Evolutionary conservation across 345 rosid genomes (phyloP).

Genomic region (Euphorbia lathyris): DNA sequence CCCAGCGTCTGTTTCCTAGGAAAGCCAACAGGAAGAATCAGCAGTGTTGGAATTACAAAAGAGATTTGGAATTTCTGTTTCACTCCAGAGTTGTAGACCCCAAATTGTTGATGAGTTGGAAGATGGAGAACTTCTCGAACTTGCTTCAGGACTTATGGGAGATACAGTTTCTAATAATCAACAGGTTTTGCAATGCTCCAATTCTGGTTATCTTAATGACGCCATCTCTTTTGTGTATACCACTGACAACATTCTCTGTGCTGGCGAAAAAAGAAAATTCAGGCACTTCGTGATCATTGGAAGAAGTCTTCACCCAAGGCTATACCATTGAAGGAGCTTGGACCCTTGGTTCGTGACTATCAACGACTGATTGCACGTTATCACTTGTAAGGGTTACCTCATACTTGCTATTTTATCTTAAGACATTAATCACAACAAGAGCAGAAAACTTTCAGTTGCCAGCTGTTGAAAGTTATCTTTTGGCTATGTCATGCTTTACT

Average conservation of each 20-base stretch:
- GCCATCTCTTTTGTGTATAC: slow-evolving; percentile 5
- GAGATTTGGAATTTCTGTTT: slow-evolving; percentile 54
- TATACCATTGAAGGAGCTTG: slow-evolving; percentile 66
- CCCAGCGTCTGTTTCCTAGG: slow-evolving; percentile 39
- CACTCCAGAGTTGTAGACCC: slow-evolving; percentile 34
- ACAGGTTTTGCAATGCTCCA: slow-evolving; percentile 40
- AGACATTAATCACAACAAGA: background rate
- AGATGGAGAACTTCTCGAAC: slow-evolving; percentile 70
- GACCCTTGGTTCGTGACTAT: slow-evolving; percentile 85
- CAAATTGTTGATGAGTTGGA: slow-evolving; percentile 62
- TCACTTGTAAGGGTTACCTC: slow-evolving; percentile 48
- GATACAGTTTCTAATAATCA: slow-evolving; percentile 38
- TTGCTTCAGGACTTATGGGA: slow-evolving; percentile 53
- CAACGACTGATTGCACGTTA: slow-evolving; percentile 58
- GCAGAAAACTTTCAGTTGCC: background rate
- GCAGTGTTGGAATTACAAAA: slow-evolving; percentile 58
- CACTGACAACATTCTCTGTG: slow-evolving; percentile 20
- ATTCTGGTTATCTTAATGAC: slow-evolving; percentile 16
- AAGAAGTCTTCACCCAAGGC: slow-evolving; percentile 48
- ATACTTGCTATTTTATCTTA: background rate
- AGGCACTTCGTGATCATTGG: slow-evolving; percentile 82
- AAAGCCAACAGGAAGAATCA: slow-evolving; percentile 43
- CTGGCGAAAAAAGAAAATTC: slow-evolving; percentile 43
- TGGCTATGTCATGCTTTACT: background rate
- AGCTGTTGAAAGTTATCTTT: background rate